Evolutionary conservation across 2,329 filamentous ascomycete species (phyloP).

Genomic region (Oidium heveae): DNA sequence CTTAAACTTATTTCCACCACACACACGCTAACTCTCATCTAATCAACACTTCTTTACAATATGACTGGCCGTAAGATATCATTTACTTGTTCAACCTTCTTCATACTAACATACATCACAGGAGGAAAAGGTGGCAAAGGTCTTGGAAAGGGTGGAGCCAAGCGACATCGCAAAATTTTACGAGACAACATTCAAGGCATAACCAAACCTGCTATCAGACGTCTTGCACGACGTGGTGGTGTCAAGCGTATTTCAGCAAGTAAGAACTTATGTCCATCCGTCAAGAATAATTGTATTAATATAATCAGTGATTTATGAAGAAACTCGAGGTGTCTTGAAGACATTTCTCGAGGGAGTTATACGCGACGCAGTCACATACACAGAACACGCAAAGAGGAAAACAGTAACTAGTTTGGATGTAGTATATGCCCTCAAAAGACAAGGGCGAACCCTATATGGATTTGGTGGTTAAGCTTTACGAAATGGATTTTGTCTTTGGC

Average conservation of each 20-base stretch:
- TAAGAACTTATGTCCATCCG: slow-evolving; percentile 19
- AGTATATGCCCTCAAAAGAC: slow-evolving; percentile 39
- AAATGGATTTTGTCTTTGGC: no score
- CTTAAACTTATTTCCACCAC: no score
- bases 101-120: no score
- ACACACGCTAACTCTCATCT: no score
- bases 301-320: slow-evolving; percentile 45
- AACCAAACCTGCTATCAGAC: slow-evolving; percentile 92
- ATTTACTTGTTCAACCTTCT: no score
- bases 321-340: slow-evolving; percentile 62
- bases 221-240: slow-evolving; percentile 97
- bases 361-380: slow-evolving; percentile 49
- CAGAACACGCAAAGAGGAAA: slow-evolving; percentile 62
- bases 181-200: slow-evolving; percentile 99
- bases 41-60: no score
- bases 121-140: slow-evolving; percentile 56
- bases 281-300: not conserved
- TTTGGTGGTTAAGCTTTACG: slow-evolving; percentile 48
- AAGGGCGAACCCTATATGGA: slow-evolving; percentile 41
- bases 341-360: slow-evolving; percentile 66
- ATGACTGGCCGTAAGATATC: no score
- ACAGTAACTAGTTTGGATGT: slow-evolving; percentile 40
- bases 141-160: slow-evolving; percentile 93
- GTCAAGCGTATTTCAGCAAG: slow-evolving; percentile 99
- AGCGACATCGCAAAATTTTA: slow-evolving; percentile 98